A percentile compares a stretch with the other conserved stretches of the same genome.
phyloP scores from a whole-genome alignment of 352 stramenopile genomes.

The Globisporangium mamillatum region DNA sequence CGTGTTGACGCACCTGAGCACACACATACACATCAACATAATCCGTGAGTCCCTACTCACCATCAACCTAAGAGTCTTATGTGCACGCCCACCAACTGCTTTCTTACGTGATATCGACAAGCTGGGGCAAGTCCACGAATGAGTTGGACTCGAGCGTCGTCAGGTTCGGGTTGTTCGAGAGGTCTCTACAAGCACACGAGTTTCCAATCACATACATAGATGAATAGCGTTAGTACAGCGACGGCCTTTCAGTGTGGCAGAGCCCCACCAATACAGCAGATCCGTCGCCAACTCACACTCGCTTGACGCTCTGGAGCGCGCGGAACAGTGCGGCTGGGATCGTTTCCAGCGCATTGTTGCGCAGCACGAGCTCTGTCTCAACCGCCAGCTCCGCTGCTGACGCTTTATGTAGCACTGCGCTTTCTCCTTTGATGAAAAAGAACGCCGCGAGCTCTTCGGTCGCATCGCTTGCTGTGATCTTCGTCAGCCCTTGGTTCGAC shows the following conservation, averaged over 20 bases:
- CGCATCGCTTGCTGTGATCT: slow-evolving; percentile 23
- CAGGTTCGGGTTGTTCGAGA: slow-evolving; percentile 56
- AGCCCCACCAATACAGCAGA: background rate
- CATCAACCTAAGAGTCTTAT: background rate
- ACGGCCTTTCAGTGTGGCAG: background rate
- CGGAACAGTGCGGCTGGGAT: slow-evolving; percentile 47
- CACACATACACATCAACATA: slow-evolving; percentile 4
- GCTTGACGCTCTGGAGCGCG: slow-evolving; percentile 32
- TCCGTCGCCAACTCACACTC: slow-evolving; percentile 28
- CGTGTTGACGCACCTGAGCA: slow-evolving; percentile 37
- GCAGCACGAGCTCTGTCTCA: slow-evolving; percentile 38
- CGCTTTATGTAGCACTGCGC: slow-evolving; percentile 16
- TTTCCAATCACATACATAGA: background rate
- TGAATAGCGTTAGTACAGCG: background rate
- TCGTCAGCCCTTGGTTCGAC: slow-evolving; percentile 30
- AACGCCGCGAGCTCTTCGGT: slow-evolving; percentile 20
- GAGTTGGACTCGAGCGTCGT: slow-evolving; percentile 40
- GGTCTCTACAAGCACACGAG: slow-evolving; percentile 24
- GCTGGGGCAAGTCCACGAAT: slow-evolving; percentile 39
- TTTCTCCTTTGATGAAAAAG: slow-evolving; percentile 23
- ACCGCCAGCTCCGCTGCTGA: slow-evolving; percentile 23
- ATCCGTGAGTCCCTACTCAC: background rate
- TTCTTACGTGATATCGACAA: slow-evolving; percentile 45
- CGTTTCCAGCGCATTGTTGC: slow-evolving; percentile 44
- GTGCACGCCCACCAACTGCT: too few relatives aligned